Evolutionary conservation across 2,329 filamentous ascomycete genomes (phyloP).

Genomic region (Colletotrichum agaves): DNA sequence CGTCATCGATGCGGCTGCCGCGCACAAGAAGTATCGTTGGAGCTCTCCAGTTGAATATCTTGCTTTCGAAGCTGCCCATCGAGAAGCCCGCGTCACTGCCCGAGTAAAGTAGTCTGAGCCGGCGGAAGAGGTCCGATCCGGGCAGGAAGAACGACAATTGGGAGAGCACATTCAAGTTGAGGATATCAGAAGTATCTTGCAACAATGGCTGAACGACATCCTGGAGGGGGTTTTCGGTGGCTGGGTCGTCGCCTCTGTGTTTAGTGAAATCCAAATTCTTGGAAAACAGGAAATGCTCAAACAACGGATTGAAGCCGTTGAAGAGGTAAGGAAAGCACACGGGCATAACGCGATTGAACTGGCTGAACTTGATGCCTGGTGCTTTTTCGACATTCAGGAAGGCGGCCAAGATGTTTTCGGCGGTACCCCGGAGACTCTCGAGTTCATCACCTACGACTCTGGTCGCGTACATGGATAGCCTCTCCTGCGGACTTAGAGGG

Average conservation of each 20-base stretch:
- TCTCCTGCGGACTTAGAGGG: constrained; percentile 73
- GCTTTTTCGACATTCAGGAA: constrained; percentile 74
- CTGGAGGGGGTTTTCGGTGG: constrained; percentile 30
- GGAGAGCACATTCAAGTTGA: constrained; percentile 71
- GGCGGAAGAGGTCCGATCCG: constrained; percentile 71
- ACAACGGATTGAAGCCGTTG: constrained; percentile 73
- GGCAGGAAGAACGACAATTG: constrained; percentile 81
- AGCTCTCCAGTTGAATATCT: constrained; percentile 81
- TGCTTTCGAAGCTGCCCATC: constrained; percentile 80
- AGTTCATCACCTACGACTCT: constrained; percentile 67
- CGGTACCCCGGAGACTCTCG: constrained; percentile 67
- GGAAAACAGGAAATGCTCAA: constrained; percentile 81
- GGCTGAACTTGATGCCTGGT: constrained; percentile 70
- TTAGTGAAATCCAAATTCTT: constrained; percentile 75
- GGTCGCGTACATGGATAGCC: constrained; percentile 68
- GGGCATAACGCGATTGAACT: constrained; percentile 70
- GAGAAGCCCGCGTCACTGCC: constrained; percentile 79
- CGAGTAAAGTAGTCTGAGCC: constrained; percentile 75
- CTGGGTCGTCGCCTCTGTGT: constrained; percentile 49
- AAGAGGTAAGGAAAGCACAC: constrained; percentile 74
- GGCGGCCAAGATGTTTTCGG: constrained; percentile 72
- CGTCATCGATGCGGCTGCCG: constrained; percentile 66
- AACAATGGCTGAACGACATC: constrained; percentile 60
- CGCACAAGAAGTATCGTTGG: constrained; percentile 78
- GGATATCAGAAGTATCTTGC: constrained; percentile 66